Evolutionary conservation across 768 basidiomycete genomes (phyloP).

Genomic region (Russula brevipes): DNA sequence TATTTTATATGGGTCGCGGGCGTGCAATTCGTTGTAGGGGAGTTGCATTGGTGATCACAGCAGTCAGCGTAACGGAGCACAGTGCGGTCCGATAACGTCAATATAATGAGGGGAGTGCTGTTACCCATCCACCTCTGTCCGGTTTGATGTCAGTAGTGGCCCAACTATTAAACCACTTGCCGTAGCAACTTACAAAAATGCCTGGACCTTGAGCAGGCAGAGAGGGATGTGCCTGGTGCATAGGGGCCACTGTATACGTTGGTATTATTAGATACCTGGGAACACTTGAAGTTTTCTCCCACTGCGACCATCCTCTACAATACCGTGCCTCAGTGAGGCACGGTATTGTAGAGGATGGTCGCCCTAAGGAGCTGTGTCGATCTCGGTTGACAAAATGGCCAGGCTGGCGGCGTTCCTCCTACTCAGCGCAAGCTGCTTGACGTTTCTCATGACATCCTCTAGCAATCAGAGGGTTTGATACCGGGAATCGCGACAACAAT

Average conservation of each 20-base stretch:
- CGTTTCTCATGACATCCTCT: constrained; percentile 16
- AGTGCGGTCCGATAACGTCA: too few species aligned
- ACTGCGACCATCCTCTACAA: too few species aligned
- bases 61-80: too few species aligned
- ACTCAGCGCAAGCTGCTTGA: background rate
- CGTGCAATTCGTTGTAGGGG: background rate
- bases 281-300: background rate
- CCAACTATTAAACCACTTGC: background rate
- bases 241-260: background rate
- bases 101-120: too few species aligned
- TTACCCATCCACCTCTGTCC: too few species aligned
- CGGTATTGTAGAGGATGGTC: too few species aligned
- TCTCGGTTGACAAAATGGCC: background rate
- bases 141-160: background rate
- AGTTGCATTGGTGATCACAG: background rate
- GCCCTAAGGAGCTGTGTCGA: background rate
- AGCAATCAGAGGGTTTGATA: too few species aligned
- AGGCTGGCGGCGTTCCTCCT: background rate
- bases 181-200: background rate
- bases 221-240: background rate
- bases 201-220: background rate
- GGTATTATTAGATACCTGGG: background rate
- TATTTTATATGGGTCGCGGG: background rate
- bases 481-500: too few species aligned
- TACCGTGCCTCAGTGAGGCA: background rate